Percentiles rank a stretch among this genome's conserved stretches.
These are phyloP conservation scores for Microdochium nivale DNA, from an alignment of 2,329 filamentous ascomycete genomes.

Conservation along the genomic window DNA sequence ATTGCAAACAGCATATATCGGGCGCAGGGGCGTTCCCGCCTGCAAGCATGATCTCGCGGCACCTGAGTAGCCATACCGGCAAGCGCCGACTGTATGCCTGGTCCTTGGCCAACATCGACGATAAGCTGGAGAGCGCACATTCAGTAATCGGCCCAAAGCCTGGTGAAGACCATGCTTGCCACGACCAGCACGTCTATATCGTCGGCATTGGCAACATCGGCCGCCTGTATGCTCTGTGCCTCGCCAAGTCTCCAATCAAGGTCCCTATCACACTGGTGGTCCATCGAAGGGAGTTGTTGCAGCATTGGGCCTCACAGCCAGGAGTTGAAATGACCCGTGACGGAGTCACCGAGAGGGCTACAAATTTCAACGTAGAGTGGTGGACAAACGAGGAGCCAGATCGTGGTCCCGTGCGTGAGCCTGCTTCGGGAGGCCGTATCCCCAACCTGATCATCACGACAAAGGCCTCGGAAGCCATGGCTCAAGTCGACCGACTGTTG, in stretches of 20 bases:
- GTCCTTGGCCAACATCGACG: slow-evolving; percentile 15
- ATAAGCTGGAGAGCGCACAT: not conserved
- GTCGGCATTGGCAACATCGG: slow-evolving; percentile 78
- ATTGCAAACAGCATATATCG: no score
- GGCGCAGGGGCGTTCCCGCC: no score
- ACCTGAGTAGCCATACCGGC: slow-evolving; percentile 9
- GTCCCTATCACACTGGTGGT: slow-evolving; percentile 78
- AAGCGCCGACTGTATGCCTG: slow-evolving; percentile 19
- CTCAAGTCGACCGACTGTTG: slow-evolving; percentile 48
- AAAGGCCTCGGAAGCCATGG: slow-evolving; percentile 62
- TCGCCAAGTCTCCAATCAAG: slow-evolving; percentile 48
- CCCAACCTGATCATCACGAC: slow-evolving; percentile 69
- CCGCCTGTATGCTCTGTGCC: slow-evolving; percentile 64
- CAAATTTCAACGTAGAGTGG: slow-evolving; percentile 42
- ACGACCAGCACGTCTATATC: slow-evolving; percentile 53
- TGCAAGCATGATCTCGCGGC: not conserved
- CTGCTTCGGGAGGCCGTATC: slow-evolving; percentile 37
- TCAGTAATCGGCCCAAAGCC: not conserved
- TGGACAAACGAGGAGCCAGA: slow-evolving; percentile 38
- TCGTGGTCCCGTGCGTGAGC: slow-evolving; percentile 27
- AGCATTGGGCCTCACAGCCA: slow-evolving; percentile 33
- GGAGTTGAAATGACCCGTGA: slow-evolving; percentile 36
- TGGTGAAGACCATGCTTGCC: not conserved
- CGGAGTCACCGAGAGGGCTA: slow-evolving; percentile 18
- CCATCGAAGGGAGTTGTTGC: slow-evolving; percentile 45